Conservation (phyloP, 2,329 filamentous ascomycete genomes). For the Xylaria hypoxylon region DNA sequence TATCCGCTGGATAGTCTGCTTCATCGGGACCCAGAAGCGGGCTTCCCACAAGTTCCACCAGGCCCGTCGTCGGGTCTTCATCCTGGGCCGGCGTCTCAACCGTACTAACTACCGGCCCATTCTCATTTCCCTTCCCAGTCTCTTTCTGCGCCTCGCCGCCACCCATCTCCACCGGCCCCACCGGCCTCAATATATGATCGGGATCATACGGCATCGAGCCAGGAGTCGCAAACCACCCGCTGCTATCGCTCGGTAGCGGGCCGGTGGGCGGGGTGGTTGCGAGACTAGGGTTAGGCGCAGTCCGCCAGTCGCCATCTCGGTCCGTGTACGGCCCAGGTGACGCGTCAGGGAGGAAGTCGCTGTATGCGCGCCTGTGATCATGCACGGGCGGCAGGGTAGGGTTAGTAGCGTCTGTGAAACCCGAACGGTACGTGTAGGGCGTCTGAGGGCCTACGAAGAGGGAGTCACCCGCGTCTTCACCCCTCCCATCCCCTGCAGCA, state of each 20-base stretch:
- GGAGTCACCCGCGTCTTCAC: conserved; percentile 32
- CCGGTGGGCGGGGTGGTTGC: conserved; percentile 20
- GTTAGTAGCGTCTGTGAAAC: conserved; percentile 53
- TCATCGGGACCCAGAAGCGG: conserved; percentile 19
- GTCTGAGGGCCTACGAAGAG: conserved; percentile 30
- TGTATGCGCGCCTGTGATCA: conserved; percentile 51
- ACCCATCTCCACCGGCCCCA: conserved; percentile 34
- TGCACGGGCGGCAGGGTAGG: conserved; percentile 43
- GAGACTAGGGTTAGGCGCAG: conserved; percentile 41
- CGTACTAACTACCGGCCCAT: not conserved
- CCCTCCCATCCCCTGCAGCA: not conserved
- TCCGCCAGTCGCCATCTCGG: conserved; percentile 38
- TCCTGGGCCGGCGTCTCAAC: not conserved
- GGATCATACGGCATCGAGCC: conserved; percentile 35
- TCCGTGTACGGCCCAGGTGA: conserved; percentile 61
- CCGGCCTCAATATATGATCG: conserved; percentile 35
- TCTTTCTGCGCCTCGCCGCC: conserved; percentile 12
- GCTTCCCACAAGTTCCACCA: conserved; percentile 51
- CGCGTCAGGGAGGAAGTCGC: conserved; percentile 60
- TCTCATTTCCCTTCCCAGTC: not conserved
- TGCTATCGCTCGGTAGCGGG: conserved; percentile 47
- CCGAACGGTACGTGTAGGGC: conserved; percentile 38
- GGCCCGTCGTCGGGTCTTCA: conserved; percentile 50
- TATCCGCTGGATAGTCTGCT: conserved; percentile 17
- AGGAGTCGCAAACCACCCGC: conserved; percentile 41